Conservation (phyloP, 257 asterid species). For the Solanum tarijense region DNA sequence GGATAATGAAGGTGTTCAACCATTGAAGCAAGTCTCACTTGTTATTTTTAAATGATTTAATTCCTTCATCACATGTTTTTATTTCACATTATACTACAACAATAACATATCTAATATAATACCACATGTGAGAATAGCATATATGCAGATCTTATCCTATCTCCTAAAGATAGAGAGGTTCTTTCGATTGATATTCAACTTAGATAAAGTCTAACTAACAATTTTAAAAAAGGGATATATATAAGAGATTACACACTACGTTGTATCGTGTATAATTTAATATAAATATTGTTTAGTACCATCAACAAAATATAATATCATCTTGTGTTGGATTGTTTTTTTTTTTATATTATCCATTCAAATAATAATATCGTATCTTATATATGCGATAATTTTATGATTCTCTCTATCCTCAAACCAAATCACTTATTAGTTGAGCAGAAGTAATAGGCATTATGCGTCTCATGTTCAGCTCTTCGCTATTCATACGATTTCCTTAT, state of each 20-base stretch:
- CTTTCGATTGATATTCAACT: background rate
- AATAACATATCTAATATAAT: background rate
- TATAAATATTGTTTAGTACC: background rate
- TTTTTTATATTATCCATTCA: background rate
- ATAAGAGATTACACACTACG: background rate
- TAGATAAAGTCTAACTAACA: too few species aligned
- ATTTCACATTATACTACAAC: too few species aligned
- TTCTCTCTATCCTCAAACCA: background rate
- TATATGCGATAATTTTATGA: background rate
- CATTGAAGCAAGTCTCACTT: background rate
- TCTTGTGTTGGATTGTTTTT: background rate
- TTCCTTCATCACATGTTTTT: too few species aligned
- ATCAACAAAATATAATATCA: background rate
- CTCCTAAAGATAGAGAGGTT: too few species aligned
- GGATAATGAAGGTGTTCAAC: too few species aligned
- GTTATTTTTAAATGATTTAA: too few species aligned
- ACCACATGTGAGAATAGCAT: too few species aligned
- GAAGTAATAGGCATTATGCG: background rate
- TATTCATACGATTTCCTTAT: background rate
- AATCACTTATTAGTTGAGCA: background rate
- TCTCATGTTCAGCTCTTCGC: background rate
- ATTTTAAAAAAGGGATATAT: too few species aligned
- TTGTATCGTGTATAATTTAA: too few species aligned
- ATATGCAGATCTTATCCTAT: too few species aligned
- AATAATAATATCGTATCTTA: background rate